Evolutionary conservation across 768 basidiomycete genomes (phyloP).

Genomic region (Suillus decipiens): DNA sequence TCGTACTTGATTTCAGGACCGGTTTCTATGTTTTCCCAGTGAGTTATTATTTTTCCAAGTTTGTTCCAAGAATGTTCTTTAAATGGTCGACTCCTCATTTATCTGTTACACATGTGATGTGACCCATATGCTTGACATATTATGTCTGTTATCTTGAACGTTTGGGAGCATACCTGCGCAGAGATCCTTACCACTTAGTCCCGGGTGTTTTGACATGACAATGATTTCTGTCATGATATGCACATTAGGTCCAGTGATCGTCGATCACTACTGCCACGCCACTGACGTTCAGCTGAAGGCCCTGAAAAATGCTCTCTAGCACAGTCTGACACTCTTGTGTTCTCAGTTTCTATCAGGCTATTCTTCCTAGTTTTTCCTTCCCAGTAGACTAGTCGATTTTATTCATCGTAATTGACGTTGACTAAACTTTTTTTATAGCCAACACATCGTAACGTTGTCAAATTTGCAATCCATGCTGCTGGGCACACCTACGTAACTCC

Average conservation of each 20-base stretch:
- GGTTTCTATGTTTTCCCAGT: constrained; percentile 89
- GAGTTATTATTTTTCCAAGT: constrained; percentile 23
- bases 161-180: too few species aligned
- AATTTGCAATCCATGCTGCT: constrained; percentile 73
- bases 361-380: neutral
- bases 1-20: constrained; percentile 69
- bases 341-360: neutral
- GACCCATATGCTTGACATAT: neutral
- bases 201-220: neutral
- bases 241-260: neutral
- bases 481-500: constrained; percentile 59
- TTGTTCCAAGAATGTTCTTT: neutral
- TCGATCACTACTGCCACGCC: neutral
- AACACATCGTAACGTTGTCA: constrained; percentile 67
- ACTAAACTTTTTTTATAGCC: constrained; percentile 48
- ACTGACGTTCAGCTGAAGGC: neutral
- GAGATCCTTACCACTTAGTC: neutral
- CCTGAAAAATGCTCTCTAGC: neutral
- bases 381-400: neutral
- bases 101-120: neutral
- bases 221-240: neutral
- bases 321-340: neutral
- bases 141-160: neutral
- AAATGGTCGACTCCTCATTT: neutral
- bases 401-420: too few species aligned